Percentiles rank a stretch among this genome's conserved stretches.
Conservation (phyloP, 2,329 filamentous ascomycete species). For the Alternaria sp. region DNA sequence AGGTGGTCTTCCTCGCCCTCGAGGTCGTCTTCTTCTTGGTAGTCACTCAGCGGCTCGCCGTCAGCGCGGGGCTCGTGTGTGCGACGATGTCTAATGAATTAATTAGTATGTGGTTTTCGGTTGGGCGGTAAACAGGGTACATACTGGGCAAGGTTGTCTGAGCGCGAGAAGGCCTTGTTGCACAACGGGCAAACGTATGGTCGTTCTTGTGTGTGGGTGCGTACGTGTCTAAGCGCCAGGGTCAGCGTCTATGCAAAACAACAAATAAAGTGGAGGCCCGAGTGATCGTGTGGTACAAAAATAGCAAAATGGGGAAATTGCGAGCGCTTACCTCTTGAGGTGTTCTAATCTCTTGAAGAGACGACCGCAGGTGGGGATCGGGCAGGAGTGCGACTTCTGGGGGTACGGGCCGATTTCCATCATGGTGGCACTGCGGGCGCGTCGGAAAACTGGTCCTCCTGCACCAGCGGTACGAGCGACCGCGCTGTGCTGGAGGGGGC, state of each 20-base stretch:
- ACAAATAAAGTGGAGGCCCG: slow-evolving; percentile 23
- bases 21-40: slow-evolving; percentile 85
- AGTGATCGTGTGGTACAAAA: slow-evolving; percentile 13
- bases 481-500: slow-evolving; percentile 62
- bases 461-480: slow-evolving; percentile 64
- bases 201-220: slow-evolving; percentile 98
- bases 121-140: slow-evolving; percentile 32
- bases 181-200: slow-evolving; percentile 97
- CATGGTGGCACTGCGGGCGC: slow-evolving; percentile 91
- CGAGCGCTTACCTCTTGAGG: slow-evolving; percentile 86
- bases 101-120: slow-evolving; percentile 47
- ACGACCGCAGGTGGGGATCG: slow-evolving; percentile 96
- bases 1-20: slow-evolving; percentile 89
- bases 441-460: slow-evolving; percentile 78
- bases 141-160: slow-evolving; percentile 98
- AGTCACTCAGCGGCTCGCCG: slow-evolving; percentile 65
- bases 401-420: slow-evolving; percentile 97
- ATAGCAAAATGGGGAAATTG: slow-evolving; percentile 35
- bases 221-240: slow-evolving; percentile 79
- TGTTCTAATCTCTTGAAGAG: slow-evolving; percentile 99
- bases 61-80: slow-evolving; percentile 81
- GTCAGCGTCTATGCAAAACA: slow-evolving; percentile 57
- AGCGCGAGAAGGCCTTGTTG: slow-evolving; percentile 98
- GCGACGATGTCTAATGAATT: slow-evolving; percentile 64
- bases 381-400: slow-evolving; percentile 97